Evolutionary conservation across 352 stramenopile genomes (phyloP), one percentile per base, ranked within the genome.

Genomic region (Globisporangium irregulare): DNA sequence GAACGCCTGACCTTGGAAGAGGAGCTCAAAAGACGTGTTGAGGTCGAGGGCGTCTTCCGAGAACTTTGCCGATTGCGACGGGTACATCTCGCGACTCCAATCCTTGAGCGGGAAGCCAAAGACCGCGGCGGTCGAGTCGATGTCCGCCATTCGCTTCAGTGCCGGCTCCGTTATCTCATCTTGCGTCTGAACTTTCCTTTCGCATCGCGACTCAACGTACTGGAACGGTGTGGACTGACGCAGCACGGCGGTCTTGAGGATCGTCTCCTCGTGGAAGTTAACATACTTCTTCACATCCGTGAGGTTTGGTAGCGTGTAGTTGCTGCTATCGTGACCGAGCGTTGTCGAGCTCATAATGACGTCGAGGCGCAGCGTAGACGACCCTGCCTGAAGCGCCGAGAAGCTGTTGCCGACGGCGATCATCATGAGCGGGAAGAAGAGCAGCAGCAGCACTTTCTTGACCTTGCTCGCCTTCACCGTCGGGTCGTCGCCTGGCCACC

Each of bases 1-100:
- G 0, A 78, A 34, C 5, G 72, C 69, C 57, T 73, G 65, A n/a
- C 72, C 72, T 27, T 78, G 72, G 18, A 78, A 75, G 9, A 71
- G 43, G 24, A 78, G 65, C 65, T 78, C 66, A 29, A 78, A 75
- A 7, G 65, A 61, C 18, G 61, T 73, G 27, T 71, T 27, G 18
- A 73, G 32, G 18, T 64, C 57, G 8, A 78, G 46, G 1, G 10
- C 34, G 8, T 32, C 36, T 24, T 62, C 61, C 25, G 43, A 66
- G 41, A 70, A 61, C 8, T 4, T 18, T 15, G 34, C n/a, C n/a
- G 48, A 36, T 2, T 29, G 22, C 3, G 69, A 29, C 3, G 71
- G 71, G 34, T 74, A 74, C 46, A 77, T 36, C 51, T 77, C 71
- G 38, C 57, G 55, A 43, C 59, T 59, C 71, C 71, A 77, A 32